phyloP scores from a whole-genome alignment of 805 yeast genomes.

The Diddensiella caesifluorescens region DNA sequence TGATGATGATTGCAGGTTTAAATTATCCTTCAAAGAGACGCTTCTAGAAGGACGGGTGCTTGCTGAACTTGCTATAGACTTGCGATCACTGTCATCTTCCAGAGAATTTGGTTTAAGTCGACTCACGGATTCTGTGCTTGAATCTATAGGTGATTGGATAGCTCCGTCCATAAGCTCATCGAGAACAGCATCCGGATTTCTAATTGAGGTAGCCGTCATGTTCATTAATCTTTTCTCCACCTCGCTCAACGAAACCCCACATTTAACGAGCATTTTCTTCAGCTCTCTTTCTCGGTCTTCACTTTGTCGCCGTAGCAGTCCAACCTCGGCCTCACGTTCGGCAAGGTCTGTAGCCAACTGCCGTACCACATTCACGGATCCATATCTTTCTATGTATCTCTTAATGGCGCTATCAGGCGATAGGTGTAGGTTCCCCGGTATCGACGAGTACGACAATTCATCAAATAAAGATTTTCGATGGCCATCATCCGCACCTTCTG shows the following conservation, averaged over 20 bases:
- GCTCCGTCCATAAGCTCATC: conserved; percentile 25
- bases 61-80: conserved; percentile 2
- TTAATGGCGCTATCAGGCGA: conserved; percentile 31
- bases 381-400: conserved; percentile 32
- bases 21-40: not conserved
- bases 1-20: not conserved
- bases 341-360: conserved; percentile 47
- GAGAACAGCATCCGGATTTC: conserved; percentile 20
- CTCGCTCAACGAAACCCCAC: conserved; percentile 28
- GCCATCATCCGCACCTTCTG: conserved; percentile 5
- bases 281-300: conserved; percentile 32
- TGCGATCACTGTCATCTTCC: not conserved
- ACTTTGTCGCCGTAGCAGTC: conserved; percentile 31
- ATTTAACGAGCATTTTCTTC: conserved; percentile 24
- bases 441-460: conserved; percentile 19
- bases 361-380: conserved; percentile 36
- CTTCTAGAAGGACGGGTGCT: conserved; percentile 1
- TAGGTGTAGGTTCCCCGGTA: conserved; percentile 38
- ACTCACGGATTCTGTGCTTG: too few relatives aligned
- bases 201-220: conserved; percentile 18
- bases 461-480: conserved; percentile 19
- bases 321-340: conserved; percentile 42
- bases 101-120: too few relatives aligned
- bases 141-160: conserved; percentile 11
- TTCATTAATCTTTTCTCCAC: conserved; percentile 25